Conservation (phyloP, 306 rosid species). For the Prunus mume region DNA sequence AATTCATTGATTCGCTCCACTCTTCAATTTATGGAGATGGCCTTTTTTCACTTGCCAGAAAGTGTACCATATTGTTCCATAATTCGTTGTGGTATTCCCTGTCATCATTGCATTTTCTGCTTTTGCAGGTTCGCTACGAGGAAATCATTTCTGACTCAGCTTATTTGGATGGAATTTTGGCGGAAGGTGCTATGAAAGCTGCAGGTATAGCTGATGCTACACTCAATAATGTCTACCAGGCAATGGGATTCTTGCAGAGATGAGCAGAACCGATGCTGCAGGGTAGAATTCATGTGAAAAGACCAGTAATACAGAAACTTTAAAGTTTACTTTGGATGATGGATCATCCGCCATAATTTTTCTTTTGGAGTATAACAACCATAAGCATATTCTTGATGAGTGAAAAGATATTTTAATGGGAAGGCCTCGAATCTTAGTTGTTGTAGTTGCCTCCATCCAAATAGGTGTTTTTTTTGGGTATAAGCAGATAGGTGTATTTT, state of each 20-base stretch:
- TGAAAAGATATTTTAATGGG: conserved; percentile 26
- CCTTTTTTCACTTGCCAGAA: conserved; percentile 12
- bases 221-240: conserved; percentile 72
- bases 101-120: background rate
- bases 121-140: conserved; percentile 72
- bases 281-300: conserved; percentile 25
- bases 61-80: background rate
- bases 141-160: conserved; percentile 79
- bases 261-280: conserved; percentile 33
- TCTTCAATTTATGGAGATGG: background rate
- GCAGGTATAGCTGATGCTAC: conserved; percentile 74
- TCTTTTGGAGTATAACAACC: conserved; percentile 30
- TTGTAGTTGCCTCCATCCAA: conserved; percentile 16
- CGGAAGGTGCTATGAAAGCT: conserved; percentile 79
- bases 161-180: conserved; percentile 77
- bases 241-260: conserved; percentile 87
- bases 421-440: conserved; percentile 31
- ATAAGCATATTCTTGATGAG: conserved; percentile 33
- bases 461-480: conserved; percentile 10
- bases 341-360: conserved; percentile 27
- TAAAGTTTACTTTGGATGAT: conserved; percentile 41
- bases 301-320: conserved; percentile 37
- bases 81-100: conserved; percentile 10
- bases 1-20: conserved; percentile 10
- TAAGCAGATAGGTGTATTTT: conserved; percentile 14